Base-by-base conservation (phyloP, 2,329 filamentous ascomycete genomes). In the Fusarium buxicola region DNA sequence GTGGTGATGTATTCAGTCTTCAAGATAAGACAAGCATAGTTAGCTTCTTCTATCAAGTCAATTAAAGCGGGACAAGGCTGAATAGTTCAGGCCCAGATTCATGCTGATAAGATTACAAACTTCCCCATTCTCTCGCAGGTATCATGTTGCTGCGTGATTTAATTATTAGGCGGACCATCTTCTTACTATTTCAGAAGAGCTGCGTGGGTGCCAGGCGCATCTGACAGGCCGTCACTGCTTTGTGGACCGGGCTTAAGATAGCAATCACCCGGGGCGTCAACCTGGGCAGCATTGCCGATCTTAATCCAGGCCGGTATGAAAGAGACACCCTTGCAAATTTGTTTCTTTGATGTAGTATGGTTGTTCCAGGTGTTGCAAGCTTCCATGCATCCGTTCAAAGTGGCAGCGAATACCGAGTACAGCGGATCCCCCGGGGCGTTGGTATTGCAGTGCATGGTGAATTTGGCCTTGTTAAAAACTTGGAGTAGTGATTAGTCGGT, bases 331-430 rank as follows among this genome's bases (percentile, higher is more conserved):
- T 48, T 41, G 45, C 65, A 68, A 5, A 18, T 30, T 3, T 47
- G 1, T 8, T n/a, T 25, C 4, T 35, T 34, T 1, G 60, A 55
- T 2, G 24, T 31, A 21, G 58, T 60, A 53, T 60, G 56, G 16
- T 31, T 36, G 34, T 68, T 68, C 65, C 65, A 83, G 5, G 74
- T 73, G 8, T 78, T 77, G 69, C 81, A 83, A 9, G 80, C 79
- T 60, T 82, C 80, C 66, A 83, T 81, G 70, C 81, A 83, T 25
- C 75, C 74, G 66, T 76, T 69, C 41, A 82, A 80, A 63, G 76
- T 74, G 45, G 74, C 71, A 7, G 77, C 74, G 63, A 82, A 82
- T 8, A 83, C 68, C 1, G 76, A 76, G 51, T 76, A 69, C 3
- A 82, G 54, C 1, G 78, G 76, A 1, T 56, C 15, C 40, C 75